Base-by-base conservation (phyloP, 83 land plant species). In the Picea mariana region DNA sequence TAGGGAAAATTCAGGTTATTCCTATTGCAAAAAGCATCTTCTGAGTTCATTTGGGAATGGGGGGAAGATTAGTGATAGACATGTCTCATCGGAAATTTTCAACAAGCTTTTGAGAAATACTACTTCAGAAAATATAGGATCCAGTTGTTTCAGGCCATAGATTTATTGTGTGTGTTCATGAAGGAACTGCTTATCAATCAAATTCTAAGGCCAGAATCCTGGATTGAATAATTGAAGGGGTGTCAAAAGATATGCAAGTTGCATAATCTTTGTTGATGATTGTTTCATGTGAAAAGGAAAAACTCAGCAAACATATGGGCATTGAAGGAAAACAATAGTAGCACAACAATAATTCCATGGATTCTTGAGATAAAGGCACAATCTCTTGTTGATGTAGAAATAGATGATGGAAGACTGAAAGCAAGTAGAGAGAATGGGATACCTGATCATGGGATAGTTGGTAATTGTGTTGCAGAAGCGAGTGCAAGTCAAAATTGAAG, bases 1-100 rank as follows among this genome's bases (percentile, higher is more conserved):
- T 80, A 82, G 85, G 85, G 89, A 99, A 42, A 98, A 90, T 86
- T 49, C 85, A 23, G 91, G 96, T 80, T 78, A 86, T 24, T 79
- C 88, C 66, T 94, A 88, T 71, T 98, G 99, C 86, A 95, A 96
- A 73, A 96, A 92, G 75, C 99, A 93, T 80, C 73, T 90, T 60
- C 95, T 94, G 24, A 87, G 84, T 80, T 90, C 90, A 86, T 86
- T 84, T 24, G 86, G 84, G 78, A 88, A 89, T 77, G 95, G 87
- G 38, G 88, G 95, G 78, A 88, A 90, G 88, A 90, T 90, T 31
- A 89, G 89, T 75, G 91, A 88, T 81, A 85, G 90, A 77, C 62
- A 87, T 16, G 67, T 92, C 26, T 85, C 94, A 15, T 86, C 90
- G 67, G 92, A 92, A 75, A 78, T 88, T 26, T 87, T 87, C 77